Evolutionary conservation across 352 stramenopile species (phyloP).

Genomic region (Blastocystis sp.): DNA sequence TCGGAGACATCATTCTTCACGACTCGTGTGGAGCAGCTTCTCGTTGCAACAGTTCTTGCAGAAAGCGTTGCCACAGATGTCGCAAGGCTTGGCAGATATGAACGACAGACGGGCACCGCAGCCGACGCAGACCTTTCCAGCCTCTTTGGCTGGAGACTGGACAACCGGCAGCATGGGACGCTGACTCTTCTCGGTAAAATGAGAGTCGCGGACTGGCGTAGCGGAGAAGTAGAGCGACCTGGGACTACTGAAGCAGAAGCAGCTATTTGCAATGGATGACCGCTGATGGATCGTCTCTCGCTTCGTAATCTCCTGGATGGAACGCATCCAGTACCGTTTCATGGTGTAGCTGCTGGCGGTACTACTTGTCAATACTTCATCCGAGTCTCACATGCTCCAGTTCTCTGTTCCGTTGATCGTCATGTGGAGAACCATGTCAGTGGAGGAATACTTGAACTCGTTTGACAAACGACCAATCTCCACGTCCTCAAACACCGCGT

Average conservation of each 20-base stretch:
- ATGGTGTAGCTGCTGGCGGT: not conserved
- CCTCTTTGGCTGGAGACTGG: not conserved
- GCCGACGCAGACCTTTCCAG: not conserved
- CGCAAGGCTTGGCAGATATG: not conserved
- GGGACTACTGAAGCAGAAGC: not conserved
- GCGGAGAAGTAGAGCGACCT: not conserved
- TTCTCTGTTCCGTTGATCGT: not conserved
- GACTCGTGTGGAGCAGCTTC: not conserved
- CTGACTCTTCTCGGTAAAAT: not conserved
- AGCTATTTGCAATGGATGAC: not conserved
- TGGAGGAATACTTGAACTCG: not conserved
- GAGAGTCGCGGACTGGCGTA: not conserved
- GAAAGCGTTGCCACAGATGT: not conserved
- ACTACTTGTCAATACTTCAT: not conserved
- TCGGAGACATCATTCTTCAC: too few species aligned
- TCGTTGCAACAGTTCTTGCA: not conserved
- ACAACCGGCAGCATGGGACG: not conserved
- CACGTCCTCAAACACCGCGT: not conserved
- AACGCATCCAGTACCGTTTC: not conserved
- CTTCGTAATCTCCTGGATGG: not conserved
- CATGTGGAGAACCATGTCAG: not conserved
- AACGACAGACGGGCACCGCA: not conserved
- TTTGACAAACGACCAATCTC: not conserved
- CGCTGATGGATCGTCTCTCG: not conserved
- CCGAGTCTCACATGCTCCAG: not conserved